phyloP scores from a whole-genome alignment of 345 rosid genomes.

The Mercurialis annua region DNA sequence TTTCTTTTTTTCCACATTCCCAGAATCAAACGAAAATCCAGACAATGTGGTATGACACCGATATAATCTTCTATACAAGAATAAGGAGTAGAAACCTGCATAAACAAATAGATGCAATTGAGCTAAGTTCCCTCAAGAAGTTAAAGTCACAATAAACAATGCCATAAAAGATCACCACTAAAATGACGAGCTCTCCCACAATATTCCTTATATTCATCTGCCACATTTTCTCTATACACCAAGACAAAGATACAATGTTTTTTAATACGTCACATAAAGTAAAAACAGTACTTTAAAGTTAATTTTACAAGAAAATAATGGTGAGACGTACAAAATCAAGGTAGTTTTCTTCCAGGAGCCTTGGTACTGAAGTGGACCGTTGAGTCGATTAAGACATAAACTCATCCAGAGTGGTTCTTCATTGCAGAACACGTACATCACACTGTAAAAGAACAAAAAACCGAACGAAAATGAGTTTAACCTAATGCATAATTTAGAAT shows the following conservation, averaged over 20 bases:
- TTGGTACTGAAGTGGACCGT: constrained; percentile 55
- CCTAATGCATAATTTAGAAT: too few relatives aligned
- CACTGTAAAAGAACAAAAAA: constrained; percentile 39
- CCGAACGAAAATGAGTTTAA: constrained; percentile 2
- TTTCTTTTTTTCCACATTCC: constrained; percentile 66
- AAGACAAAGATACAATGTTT: constrained; percentile 10
- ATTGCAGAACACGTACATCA: constrained; percentile 76
- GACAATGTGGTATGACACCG: constrained; percentile 71
- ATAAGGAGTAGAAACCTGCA: constrained; percentile 78
- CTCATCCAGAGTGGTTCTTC: constrained; percentile 97
- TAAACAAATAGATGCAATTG: constrained; percentile 14
- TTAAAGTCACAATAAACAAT: constrained; percentile 2
- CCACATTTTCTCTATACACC: constrained; percentile 54
- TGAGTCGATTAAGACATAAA: constrained; percentile 49
- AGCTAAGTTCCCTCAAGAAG: constrained; percentile 8
- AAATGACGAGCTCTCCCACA: constrained; percentile 45
- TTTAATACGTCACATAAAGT: background rate
- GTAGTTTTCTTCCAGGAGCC: constrained; percentile 91
- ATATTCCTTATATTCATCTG: constrained; percentile 36
- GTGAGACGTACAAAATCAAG: constrained; percentile 49
- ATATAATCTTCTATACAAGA: constrained; percentile 81
- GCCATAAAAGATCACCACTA: constrained; percentile 48
- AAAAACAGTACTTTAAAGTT: background rate
- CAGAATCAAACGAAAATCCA: constrained; percentile 60
- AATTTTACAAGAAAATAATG: background rate